Base-by-base conservation (phyloP, 208 protist genomes). In the Leishmania tropica region DNA sequence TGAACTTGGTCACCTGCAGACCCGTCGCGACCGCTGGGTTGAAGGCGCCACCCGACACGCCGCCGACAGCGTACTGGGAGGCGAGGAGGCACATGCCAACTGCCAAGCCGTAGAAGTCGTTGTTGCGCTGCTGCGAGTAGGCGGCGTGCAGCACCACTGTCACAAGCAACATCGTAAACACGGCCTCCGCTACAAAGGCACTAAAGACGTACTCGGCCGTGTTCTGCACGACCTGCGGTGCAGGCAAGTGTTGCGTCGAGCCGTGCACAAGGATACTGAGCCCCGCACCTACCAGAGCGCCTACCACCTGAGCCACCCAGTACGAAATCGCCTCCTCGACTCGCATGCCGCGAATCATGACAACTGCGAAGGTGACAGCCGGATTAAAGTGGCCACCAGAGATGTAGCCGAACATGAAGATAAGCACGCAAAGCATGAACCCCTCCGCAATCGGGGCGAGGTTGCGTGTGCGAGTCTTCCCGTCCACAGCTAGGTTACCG, bases 341-440 rank as follows among this genome's bases (percentile, higher is more conserved):
- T 21, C 86, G 93, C 70, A 96, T 91, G 47, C 88, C 92, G 15
- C 84, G 84, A 28, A 94, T 83, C 80, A 96, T 75, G 80, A 95
- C 81, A 47, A 90, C 90, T 3, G 89, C 85, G 58, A 95, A 91
- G 48, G 92, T 95, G 42, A 96, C 90, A 58, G 93, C 93, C 1
- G 93, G 93, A 77, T 96, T 96, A 81, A 96, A 96, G 83, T 96
- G 93, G 42, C 89, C 93, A 58, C 91, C 93, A 7, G 89, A 93
- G 53, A 96, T 92, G 86, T 96, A 94, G 70, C 92, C 93, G 86
- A 96, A 96, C 45, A 85, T 89, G 76, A 95, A 95, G n/a, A 96
- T 85, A n/a, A 96, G 83, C 70, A 92, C 90, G 83, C 85, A 90
- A 2, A 96, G 84, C 80, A 95, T 93, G 76, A 95, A 93, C 54